phyloP scores from a whole-genome alignment of 257 asterid genomes.

The Nemophila menziesii region DNA sequence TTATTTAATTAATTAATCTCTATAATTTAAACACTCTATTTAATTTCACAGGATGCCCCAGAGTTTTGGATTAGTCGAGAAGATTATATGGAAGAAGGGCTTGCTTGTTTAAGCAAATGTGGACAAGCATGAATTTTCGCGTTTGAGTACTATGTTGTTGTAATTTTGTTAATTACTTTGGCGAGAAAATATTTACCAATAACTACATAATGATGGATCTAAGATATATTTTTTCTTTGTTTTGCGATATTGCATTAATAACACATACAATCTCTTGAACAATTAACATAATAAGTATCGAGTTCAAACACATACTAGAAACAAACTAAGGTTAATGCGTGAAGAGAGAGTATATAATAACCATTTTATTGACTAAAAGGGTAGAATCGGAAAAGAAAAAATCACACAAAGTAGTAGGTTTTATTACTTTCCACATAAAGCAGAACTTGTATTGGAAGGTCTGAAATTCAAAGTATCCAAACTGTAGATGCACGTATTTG shows the following conservation, averaged over 20 bases:
- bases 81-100: slow-evolving; percentile 97
- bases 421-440: slow-evolving; percentile 39
- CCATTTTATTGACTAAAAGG: too few relatives aligned
- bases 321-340: too few relatives aligned
- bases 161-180: not conserved
- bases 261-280: too few relatives aligned
- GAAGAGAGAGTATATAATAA: too few relatives aligned
- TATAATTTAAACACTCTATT: not conserved
- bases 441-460: slow-evolving; percentile 48
- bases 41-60: slow-evolving; percentile 76
- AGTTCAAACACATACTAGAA: too few relatives aligned
- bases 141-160: not conserved
- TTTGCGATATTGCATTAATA: too few relatives aligned
- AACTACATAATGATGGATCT: too few relatives aligned
- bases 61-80: slow-evolving; percentile 94
- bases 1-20: slow-evolving; percentile 8
- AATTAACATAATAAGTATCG: too few relatives aligned
- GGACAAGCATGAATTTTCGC: slow-evolving; percentile 46
- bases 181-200: too few relatives aligned
- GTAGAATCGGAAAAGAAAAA: too few relatives aligned
- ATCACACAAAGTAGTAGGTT: not conserved
- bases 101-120: slow-evolving; percentile 86
- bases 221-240: too few relatives aligned
- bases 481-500: slow-evolving; percentile 67
- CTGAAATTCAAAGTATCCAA: slow-evolving; percentile 47